Percentiles rank a stretch among this genome's conserved stretches.
Conservation (phyloP, 2,329 filamentous ascomycete species). For the Saccharata proteae region DNA sequence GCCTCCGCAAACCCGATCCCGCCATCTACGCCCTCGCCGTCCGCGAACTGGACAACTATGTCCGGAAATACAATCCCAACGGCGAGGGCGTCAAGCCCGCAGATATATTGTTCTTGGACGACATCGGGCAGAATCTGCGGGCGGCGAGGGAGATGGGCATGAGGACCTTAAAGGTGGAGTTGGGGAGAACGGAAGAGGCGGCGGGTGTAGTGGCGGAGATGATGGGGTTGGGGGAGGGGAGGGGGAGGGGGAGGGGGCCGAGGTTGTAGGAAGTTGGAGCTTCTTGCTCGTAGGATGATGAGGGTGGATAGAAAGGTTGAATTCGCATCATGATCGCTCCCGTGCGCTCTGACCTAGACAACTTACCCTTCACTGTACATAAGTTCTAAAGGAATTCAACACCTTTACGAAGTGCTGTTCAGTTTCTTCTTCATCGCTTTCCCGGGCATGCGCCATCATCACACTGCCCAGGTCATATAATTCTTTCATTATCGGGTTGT, state of each 20-base stretch:
- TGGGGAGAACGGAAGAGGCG: constrained; percentile 68
- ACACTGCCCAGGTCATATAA: no score
- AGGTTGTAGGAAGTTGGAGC: no score
- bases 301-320: no score
- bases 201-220: constrained; percentile 68
- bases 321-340: no score
- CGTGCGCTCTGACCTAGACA: no score
- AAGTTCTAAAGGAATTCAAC: no score
- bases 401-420: no score
- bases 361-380: no score
- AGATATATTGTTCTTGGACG: constrained; percentile 80
- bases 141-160: constrained; percentile 63
- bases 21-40: constrained; percentile 69
- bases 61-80: constrained; percentile 44
- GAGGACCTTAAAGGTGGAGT: constrained; percentile 68
- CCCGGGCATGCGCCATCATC: no score
- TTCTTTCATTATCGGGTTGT: no score
- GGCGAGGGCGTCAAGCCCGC: constrained; percentile 42
- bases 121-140: constrained; percentile 89
- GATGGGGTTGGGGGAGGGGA: constrained; percentile 44
- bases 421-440: no score
- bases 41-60: constrained; percentile 50
- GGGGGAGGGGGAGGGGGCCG: neutral
- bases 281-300: no score
- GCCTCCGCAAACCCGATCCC: constrained; percentile 76